A percentile compares a stretch with the other conserved stretches of the same genome.
phyloP scores from a whole-genome alignment of 768 basidiomycete genomes.

The Tulasnella sp. region DNA sequence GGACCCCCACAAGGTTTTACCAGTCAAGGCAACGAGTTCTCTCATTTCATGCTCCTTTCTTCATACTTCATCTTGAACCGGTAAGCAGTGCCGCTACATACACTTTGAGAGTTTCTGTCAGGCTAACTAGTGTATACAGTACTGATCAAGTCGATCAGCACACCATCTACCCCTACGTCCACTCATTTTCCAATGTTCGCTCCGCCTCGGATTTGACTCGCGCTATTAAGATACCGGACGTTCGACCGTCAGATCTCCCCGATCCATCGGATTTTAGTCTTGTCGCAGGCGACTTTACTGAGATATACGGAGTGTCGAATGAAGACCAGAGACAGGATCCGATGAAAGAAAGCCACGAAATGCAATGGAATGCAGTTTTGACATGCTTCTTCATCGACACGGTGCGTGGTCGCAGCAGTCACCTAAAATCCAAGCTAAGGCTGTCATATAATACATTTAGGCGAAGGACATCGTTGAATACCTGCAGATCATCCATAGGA shows the following conservation, averaged over 20 bases:
- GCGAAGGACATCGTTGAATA: slow-evolving; percentile 89
- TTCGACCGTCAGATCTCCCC: slow-evolving; percentile 63
- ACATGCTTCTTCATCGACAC: slow-evolving; percentile 99
- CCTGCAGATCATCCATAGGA: slow-evolving; percentile 70
- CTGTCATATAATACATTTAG: slow-evolving; percentile 28
- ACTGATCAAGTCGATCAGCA: slow-evolving; percentile 57
- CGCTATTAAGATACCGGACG: slow-evolving; percentile 67
- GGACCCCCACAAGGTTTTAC: slow-evolving; percentile 50
- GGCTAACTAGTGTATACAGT: slow-evolving; percentile 27
- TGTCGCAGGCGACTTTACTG: slow-evolving; percentile 90
- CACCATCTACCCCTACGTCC: slow-evolving; percentile 79
- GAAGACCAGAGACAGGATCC: slow-evolving; percentile 31
- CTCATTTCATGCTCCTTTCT: slow-evolving; percentile 85
- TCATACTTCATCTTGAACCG: slow-evolving; percentile 83
- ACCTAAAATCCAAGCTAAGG: neutral
- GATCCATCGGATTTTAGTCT: slow-evolving; percentile 60
- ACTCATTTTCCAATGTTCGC: slow-evolving; percentile 79
- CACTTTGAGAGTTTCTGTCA: neutral
- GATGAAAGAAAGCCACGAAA: slow-evolving; percentile 53
- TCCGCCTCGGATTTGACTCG: slow-evolving; percentile 50
- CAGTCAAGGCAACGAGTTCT: slow-evolving; percentile 93
- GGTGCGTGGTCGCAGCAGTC: slow-evolving; percentile 32
- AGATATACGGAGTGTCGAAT: slow-evolving; percentile 57
- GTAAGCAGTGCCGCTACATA: slow-evolving; percentile 32
- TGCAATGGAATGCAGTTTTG: slow-evolving; percentile 77